Percentiles rank a stretch among this genome's conserved stretches.
Conservation (phyloP, 306 rosid genomes). For the Inga laurina region DNA sequence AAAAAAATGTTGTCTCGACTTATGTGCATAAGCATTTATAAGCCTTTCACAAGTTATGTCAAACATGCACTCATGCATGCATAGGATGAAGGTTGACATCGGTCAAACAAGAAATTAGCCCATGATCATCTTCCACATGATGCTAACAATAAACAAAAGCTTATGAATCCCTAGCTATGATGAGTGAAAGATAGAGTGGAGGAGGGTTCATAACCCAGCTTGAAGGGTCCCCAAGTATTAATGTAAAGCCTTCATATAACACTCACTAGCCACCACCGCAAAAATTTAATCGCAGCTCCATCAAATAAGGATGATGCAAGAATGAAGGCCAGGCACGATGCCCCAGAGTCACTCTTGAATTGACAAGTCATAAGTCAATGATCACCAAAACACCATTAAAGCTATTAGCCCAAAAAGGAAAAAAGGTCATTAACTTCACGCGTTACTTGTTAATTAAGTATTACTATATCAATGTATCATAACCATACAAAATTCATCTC, state of each 20-base stretch:
- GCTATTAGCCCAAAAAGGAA: not conserved
- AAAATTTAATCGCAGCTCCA: not conserved
- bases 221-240: not conserved
- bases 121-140: too few species aligned
- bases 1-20: too few species aligned
- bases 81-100: not conserved
- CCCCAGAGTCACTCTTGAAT: not conserved
- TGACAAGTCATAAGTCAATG: not conserved
- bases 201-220: too few species aligned
- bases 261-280: not conserved
- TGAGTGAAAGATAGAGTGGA: not conserved
- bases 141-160: too few species aligned
- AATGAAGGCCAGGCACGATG: not conserved
- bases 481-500: not conserved
- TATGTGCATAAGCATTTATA: too few species aligned
- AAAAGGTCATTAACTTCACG: not conserved
- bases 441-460: not conserved
- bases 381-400: not conserved
- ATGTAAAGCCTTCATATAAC: not conserved
- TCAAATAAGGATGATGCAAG: not conserved
- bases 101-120: not conserved
- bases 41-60: too few species aligned
- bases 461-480: not conserved
- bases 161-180: not conserved
- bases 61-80: not conserved